These are phyloP conservation scores for Saccharum spontaneum DNA, from an alignment of 176 grass and related monocot genomes.

Conservation along the genomic window DNA sequence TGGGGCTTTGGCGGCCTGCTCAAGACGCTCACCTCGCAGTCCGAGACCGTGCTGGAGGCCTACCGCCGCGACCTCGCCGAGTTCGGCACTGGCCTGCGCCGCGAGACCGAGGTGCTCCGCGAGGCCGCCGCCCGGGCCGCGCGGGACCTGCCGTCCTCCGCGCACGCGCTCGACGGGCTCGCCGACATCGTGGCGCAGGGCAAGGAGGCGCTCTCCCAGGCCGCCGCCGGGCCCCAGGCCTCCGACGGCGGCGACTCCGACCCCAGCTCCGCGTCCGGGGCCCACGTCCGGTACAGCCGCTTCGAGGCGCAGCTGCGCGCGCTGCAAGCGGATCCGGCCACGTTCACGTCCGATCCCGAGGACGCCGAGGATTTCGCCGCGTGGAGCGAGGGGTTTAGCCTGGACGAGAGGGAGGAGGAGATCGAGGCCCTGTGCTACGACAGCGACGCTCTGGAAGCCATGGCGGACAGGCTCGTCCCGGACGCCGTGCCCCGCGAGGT, in stretches of 20 bases:
- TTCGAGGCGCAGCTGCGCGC: slow-evolving; percentile 77
- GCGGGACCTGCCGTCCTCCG: slow-evolving; percentile 53
- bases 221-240: no score
- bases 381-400: slow-evolving; percentile 67
- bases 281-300: slow-evolving; percentile 53
- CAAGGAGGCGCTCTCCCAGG: slow-evolving; percentile 72
- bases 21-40: slow-evolving; percentile 75
- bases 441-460: slow-evolving; percentile 49
- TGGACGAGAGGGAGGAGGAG: slow-evolving; percentile 63
- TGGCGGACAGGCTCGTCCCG: slow-evolving; percentile 69
- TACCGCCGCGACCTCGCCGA: slow-evolving; percentile 94
- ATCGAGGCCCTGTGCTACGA: slow-evolving; percentile 78
- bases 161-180: slow-evolving; percentile 61
- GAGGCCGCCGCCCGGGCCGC: slow-evolving; percentile 66
- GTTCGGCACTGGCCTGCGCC: slow-evolving; percentile 86
- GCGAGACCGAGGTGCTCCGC: slow-evolving; percentile 76
- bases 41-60: slow-evolving; percentile 81
- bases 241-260: slow-evolving; percentile 39
- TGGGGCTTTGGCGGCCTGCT: slow-evolving; percentile 77
- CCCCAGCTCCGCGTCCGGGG: slow-evolving; percentile 34
- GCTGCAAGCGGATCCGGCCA: slow-evolving; percentile 72
- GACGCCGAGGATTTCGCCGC: slow-evolving; percentile 66
- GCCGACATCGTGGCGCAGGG: slow-evolving; percentile 84
- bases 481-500: slow-evolving; percentile 55
- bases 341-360: slow-evolving; percentile 75